Base-by-base conservation (phyloP, 2,329 filamentous ascomycete genomes). In the Colletotrichum simmondsii region DNA sequence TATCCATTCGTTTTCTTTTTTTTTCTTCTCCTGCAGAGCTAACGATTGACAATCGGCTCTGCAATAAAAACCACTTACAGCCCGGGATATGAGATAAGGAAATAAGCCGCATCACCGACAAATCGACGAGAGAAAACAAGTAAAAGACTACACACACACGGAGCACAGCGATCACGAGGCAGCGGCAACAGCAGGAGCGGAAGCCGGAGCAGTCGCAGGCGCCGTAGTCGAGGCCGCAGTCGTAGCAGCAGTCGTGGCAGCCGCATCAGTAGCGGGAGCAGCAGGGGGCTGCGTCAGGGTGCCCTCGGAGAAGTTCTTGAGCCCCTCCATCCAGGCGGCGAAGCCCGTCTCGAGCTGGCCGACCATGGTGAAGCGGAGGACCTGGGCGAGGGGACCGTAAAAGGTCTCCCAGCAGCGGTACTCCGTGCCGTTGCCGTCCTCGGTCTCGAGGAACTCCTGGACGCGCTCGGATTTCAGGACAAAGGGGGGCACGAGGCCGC, bases 361-460 rank as follows among this genome's bases (percentile, higher is more conserved):
- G 1, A 82, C 82, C 32, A 82, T 80, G 1, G 78, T 75, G 32
- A 75, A 53, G 76, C 77, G 81, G 19, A 86, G 78, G 14, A 81
- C 77, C 4, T 78, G 77, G 11, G 79, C 81, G 69, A 86, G 49
- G 6, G 79, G 61, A 0, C 85, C 84, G 52, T 83, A 82, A 75
- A 85, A 86, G n/a, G 85, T 87, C 80, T 87, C 85, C 81, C 81
- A 86, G 77, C 81, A 83, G 14, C 71, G 76, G 75, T 86, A 87
- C 73, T 82, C 81, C 24, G 81, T 84, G 16, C 78, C 80, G 22
- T 76, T 78, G 5, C 76, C 76, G 11, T 74, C 72, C 57, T 73
- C 65, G 26, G 52, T 67, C 62, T 76, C 68, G 37, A 83, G 75
- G 69, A 86, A 81, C 76, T 87, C 85, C 77, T 87, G 85, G 16